Base-by-base conservation (phyloP, 2,329 filamentous ascomycete genomes). In the Xylariaceae sp. region DNA sequence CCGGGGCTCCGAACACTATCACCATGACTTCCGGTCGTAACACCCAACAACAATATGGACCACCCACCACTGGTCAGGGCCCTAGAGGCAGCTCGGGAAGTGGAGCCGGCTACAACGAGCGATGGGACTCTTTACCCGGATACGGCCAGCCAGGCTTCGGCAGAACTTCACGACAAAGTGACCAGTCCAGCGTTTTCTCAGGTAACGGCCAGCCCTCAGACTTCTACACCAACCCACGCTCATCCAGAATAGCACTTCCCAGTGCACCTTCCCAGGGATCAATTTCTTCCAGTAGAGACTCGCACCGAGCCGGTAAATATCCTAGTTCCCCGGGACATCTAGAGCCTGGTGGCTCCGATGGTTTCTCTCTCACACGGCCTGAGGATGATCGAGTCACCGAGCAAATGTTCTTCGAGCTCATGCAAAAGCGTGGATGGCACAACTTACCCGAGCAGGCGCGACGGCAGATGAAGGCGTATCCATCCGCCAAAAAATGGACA, bases 361-460 rank as follows among this genome's bases (percentile, higher is more conserved):
- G 77, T 23, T 84, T 85, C 66, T 75, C 86, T 63, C 83, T 94
- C 55, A 82, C 86, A 51, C 85, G 88, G 67, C 91, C 91, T 13
- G 82, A 86, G 56, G 89, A 95, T 72, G 91, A 95, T 70, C 84
- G 86, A 60, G 78, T 96, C 11, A 89, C 97, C 51, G 91, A 97
- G 72, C 87, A 92, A 70, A 90, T 96, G 79, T 97, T 97, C 71
- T 80, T 92, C 69, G 88, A 91, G 55, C 78, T 99, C 65, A 97
- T 99, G 94, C 90, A 96, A 71, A 97, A 97, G 77, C 86, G 94
- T 76, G 94, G 93, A 65, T 97, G 92, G 90, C 94, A 96, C 77
- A 95, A 95, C 74, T 79, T 99, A 65, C 94, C 94, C 4, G 94
- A 99, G 71, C 91, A 96, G 77, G 94, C 94, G 35, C 86, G 89